Conservation (phyloP, 2,329 filamentous ascomycete genomes). For the Aureobasidium sp. region DNA sequence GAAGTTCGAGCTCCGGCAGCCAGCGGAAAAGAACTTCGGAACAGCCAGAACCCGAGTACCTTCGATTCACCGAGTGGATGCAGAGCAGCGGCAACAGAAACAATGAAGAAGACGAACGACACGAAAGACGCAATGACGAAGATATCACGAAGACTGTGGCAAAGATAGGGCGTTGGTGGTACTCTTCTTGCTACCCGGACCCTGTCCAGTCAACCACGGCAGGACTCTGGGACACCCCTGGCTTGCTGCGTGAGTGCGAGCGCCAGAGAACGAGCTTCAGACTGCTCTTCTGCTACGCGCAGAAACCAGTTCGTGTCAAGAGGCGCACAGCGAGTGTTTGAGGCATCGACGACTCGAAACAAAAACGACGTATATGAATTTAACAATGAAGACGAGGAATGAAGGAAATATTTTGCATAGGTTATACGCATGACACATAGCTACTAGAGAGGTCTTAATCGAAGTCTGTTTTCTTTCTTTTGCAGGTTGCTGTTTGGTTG, state of each 20-base stretch:
- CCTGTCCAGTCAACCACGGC: slow-evolving; percentile 38
- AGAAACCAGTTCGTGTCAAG: slow-evolving; percentile 53
- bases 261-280: slow-evolving; percentile 80
- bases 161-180: slow-evolving; percentile 93
- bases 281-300: slow-evolving; percentile 82
- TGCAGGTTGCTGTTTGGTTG: not conserved
- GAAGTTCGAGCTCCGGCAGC: slow-evolving; percentile 17
- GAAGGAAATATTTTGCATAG: not conserved
- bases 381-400: not conserved
- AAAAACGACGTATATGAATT: not conserved
- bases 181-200: slow-evolving; percentile 81
- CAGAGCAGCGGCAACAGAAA: not conserved
- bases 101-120: not conserved
- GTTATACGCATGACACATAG: not conserved
- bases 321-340: slow-evolving; percentile 42
- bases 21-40: not conserved
- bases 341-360: slow-evolving; percentile 13
- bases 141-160: slow-evolving; percentile 88
- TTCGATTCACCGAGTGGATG: not conserved
- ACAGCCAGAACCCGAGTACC: slow-evolving; percentile 2
- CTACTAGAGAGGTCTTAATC: not conserved
- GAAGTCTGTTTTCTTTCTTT: not conserved
- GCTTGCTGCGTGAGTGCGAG: slow-evolving; percentile 74
- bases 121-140: slow-evolving; percentile 50
- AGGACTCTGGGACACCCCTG: slow-evolving; percentile 68